Percentiles rank a stretch among this genome's conserved stretches.
These are phyloP conservation scores for Penicillium samsonianum DNA, from an alignment of 495 filamentous ascomycete genomes.

Conservation along the genomic window DNA sequence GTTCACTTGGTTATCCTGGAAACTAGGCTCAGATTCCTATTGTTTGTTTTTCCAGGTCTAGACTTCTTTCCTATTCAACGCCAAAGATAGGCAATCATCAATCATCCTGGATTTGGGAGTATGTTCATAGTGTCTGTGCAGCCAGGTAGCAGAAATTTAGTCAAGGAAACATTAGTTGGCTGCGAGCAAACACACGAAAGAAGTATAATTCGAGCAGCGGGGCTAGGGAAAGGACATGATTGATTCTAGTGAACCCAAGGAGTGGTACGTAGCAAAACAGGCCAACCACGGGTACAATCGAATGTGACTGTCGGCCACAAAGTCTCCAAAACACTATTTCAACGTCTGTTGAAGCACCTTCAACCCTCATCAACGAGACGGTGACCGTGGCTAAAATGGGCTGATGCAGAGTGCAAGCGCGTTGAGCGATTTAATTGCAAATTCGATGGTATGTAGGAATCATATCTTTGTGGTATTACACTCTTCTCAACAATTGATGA, in stretches of 20 bases:
- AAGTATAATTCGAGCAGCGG: slow-evolving; percentile 3
- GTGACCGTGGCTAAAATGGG: slow-evolving; percentile 6
- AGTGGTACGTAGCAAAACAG: background rate
- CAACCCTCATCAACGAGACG: background rate
- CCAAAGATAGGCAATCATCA: background rate
- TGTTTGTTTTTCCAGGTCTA: background rate
- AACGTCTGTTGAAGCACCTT: background rate
- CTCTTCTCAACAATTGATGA: slow-evolving; percentile 4
- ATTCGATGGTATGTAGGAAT: too few species aligned
- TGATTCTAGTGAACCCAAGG: background rate
- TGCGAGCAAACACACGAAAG: background rate
- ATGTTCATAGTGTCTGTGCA: background rate
- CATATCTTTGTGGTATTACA: background rate
- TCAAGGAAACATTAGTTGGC: background rate
- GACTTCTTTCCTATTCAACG: slow-evolving; percentile 1
- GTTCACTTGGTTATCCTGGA: background rate
- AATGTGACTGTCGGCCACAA: background rate
- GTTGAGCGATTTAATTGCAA: background rate
- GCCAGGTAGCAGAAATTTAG: slow-evolving; percentile 2
- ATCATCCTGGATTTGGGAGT: too few species aligned
- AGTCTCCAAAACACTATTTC: background rate
- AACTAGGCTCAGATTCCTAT: background rate
- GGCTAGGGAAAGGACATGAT: background rate
- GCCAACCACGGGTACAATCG: background rate
- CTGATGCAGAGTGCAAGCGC: background rate